Evolutionary conservation across 2,329 filamentous ascomycete genomes (phyloP).

Genomic region (Erysiphe pulchra): DNA sequence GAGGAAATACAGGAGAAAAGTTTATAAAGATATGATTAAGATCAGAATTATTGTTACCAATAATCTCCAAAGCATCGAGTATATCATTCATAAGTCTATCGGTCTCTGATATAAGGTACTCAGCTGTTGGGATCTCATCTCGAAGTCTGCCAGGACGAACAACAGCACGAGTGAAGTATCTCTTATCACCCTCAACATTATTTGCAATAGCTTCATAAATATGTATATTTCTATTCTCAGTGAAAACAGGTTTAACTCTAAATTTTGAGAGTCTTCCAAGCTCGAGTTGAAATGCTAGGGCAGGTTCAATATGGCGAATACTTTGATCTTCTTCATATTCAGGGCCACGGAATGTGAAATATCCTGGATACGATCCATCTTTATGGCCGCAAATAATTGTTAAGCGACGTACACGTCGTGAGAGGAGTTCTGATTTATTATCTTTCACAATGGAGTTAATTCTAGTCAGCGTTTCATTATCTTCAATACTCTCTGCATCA

Average conservation of each 20-base stretch:
- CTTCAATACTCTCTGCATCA: constrained; percentile 62
- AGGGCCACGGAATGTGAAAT: constrained; percentile 95
- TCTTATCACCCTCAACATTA: constrained; percentile 84
- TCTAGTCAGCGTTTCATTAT: constrained; percentile 53
- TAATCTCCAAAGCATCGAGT: constrained; percentile 89
- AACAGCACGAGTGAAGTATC: constrained; percentile 92
- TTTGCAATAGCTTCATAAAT: constrained; percentile 95
- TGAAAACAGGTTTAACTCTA: constrained; percentile 94
- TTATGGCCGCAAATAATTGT: constrained; percentile 92
- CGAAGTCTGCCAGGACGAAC: constrained; percentile 82
- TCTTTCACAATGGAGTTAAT: constrained; percentile 53
- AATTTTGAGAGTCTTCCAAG: constrained; percentile 85
- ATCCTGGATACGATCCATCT: constrained; percentile 83
- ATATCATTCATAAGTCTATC: constrained; percentile 95
- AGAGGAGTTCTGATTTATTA: constrained; percentile 60
- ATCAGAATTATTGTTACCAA: constrained; percentile 97
- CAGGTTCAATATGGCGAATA: constrained; percentile 92
- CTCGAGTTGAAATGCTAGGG: constrained; percentile 95
- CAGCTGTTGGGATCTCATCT: constrained; percentile 93
- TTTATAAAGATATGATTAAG: constrained; percentile 99
- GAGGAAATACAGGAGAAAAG: constrained; percentile 89
- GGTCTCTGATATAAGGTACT: constrained; percentile 93
- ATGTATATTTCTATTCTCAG: constrained; percentile 96
- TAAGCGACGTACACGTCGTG: constrained; percentile 61
- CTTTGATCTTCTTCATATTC: constrained; percentile 73